phyloP scores from a whole-genome alignment of 2,329 filamentous ascomycete species.

The Aureobasidium sp. region DNA sequence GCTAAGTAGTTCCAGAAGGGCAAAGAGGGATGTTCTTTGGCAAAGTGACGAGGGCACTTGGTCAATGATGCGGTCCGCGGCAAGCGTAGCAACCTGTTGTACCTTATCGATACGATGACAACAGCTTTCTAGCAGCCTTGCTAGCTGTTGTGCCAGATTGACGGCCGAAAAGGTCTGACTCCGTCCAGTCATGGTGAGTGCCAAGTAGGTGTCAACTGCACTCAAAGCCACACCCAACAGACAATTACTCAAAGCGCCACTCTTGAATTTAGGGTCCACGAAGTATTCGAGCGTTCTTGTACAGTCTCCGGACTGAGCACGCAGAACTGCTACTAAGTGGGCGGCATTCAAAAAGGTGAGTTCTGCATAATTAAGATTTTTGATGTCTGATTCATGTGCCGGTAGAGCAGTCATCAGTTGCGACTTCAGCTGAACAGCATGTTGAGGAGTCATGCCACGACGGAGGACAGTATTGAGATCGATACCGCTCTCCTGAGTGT shows the following conservation, averaged over 20 bases:
- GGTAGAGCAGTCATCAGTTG: conserved; percentile 66
- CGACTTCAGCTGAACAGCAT: conserved; percentile 72
- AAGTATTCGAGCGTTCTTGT: conserved; percentile 88
- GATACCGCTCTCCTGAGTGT: conserved; percentile 90
- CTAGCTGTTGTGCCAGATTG: conserved; percentile 81
- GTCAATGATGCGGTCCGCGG: conserved; percentile 76
- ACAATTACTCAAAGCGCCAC: conserved; percentile 51
- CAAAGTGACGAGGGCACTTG: conserved; percentile 85
- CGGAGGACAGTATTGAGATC: conserved; percentile 91
- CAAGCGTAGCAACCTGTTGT: conserved; percentile 74
- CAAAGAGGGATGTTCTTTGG: conserved; percentile 83
- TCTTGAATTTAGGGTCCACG: conserved; percentile 73
- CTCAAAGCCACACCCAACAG: conserved; percentile 56
- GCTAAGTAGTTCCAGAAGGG: conserved; percentile 80
- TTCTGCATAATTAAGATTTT: conserved; percentile 76
- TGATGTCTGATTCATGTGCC: conserved; percentile 68
- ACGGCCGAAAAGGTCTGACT: conserved; percentile 79
- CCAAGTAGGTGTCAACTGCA: conserved; percentile 71
- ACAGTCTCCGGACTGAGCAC: conserved; percentile 80
- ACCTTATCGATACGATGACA: conserved; percentile 91
- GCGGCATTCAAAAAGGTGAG: conserved; percentile 87
- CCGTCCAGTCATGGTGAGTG: conserved; percentile 61
- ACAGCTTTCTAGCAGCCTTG: conserved; percentile 74
- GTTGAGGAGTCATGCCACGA: conserved; percentile 71
- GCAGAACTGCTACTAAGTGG: conserved; percentile 78